These are phyloP conservation scores for Yamadazyma paraphyllophila DNA, from an alignment of 805 yeast species.

Conservation along the genomic window DNA sequence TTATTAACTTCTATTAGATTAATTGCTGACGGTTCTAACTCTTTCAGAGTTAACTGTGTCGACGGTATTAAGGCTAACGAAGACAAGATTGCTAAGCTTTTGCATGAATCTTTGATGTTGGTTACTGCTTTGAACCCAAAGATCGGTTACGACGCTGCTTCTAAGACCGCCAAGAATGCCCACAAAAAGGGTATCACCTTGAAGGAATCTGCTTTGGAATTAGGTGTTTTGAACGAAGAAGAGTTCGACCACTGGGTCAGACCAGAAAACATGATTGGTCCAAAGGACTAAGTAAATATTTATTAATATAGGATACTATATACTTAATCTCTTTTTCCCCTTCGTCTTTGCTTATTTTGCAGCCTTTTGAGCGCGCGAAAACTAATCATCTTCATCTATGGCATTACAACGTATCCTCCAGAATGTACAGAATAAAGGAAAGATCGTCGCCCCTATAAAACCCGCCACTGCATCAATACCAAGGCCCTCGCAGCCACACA, in stretches of 20 bases:
- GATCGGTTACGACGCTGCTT: slow-evolving; percentile 97
- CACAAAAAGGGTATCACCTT: slow-evolving; percentile 96
- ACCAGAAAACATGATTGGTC: slow-evolving; percentile 98
- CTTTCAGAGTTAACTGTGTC: slow-evolving; percentile 93
- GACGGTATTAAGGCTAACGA: slow-evolving; percentile 90
- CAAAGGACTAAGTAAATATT: slow-evolving; percentile 45
- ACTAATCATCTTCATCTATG: slow-evolving; percentile 14
- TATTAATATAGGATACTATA: too few species aligned
- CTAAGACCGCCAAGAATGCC: slow-evolving; percentile 97
- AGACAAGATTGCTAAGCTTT: slow-evolving; percentile 79
- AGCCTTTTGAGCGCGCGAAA: not conserved
- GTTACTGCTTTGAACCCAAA: slow-evolving; percentile 98
- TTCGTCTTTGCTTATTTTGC: slow-evolving; percentile 1
- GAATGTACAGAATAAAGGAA: slow-evolving; percentile 31
- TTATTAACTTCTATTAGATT: slow-evolving; percentile 83
- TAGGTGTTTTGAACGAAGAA: slow-evolving; percentile 75
- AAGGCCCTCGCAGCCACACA: not conserved
- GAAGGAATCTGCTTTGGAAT: slow-evolving; percentile 91
- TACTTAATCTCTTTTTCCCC: too few species aligned
- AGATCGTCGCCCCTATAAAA: not conserved
- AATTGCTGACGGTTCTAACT: slow-evolving; percentile 82
- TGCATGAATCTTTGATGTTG: slow-evolving; percentile 95
- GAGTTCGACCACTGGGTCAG: slow-evolving; percentile 97
- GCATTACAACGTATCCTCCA: slow-evolving; percentile 31
- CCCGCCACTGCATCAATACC: not conserved